A percentile compares a stretch with the other conserved stretches of the same genome.
These are phyloP conservation scores for Epichloe sibirici DNA, from an alignment of 2,329 filamentous ascomycete species.

Conservation along the genomic window DNA sequence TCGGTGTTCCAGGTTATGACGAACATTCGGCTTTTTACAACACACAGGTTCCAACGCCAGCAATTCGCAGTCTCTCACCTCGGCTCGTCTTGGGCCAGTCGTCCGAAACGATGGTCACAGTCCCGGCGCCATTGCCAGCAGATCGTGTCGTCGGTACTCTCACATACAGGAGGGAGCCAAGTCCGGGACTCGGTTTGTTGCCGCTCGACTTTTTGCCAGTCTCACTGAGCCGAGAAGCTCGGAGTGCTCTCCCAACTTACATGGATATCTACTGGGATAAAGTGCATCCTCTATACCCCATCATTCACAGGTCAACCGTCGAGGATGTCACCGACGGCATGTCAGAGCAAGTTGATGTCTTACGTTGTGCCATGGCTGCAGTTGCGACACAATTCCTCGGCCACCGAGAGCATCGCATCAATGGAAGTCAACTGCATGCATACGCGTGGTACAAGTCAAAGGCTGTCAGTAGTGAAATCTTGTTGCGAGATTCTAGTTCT, in stretches of 20 bases:
- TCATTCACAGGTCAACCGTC: constrained; percentile 36
- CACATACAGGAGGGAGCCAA: constrained; percentile 29
- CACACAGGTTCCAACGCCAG: constrained; percentile 24
- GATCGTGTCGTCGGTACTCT: constrained; percentile 21
- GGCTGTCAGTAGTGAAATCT: constrained; percentile 28
- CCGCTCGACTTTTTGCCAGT: constrained; percentile 15
- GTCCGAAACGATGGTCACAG: constrained; percentile 36
- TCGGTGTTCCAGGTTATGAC: constrained; percentile 23
- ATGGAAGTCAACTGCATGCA: constrained; percentile 38
- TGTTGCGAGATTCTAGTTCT: not conserved
- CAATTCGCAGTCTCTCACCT: constrained; percentile 39
- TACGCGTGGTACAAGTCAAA: constrained; percentile 38
- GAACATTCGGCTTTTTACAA: constrained; percentile 20
- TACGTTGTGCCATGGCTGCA: constrained; percentile 45
- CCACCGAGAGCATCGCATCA: constrained; percentile 35
- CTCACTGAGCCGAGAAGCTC: constrained; percentile 26
- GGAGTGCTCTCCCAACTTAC: constrained; percentile 35
- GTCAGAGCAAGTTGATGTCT: constrained; percentile 27
- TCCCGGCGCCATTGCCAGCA: constrained; percentile 26
- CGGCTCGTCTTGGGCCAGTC: constrained; percentile 32
- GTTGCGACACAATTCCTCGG: constrained; percentile 39
- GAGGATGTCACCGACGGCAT: constrained; percentile 20
- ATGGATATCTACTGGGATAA: constrained; percentile 41
- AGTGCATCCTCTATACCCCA: constrained; percentile 35
- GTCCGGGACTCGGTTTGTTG: constrained; percentile 24